These are phyloP conservation scores for Neurospora sublineolata DNA, from an alignment of 495 filamentous ascomycete genomes.

Conservation along the genomic window DNA sequence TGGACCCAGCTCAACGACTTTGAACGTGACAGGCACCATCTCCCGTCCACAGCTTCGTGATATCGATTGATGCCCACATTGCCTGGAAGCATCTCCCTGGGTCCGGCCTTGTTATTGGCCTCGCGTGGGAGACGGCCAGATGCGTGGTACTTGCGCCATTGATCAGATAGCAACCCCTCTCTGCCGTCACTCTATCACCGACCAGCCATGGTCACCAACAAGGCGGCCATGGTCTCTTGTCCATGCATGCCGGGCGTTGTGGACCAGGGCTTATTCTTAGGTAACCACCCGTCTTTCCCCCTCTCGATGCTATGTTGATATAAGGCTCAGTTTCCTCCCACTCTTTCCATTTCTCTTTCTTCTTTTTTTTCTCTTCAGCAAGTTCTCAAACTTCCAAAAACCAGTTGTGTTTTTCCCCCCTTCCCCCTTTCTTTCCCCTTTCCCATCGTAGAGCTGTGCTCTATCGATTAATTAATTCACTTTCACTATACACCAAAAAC, in stretches of 20 bases:
- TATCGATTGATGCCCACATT: slow-evolving; percentile 10
- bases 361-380: slow-evolving; percentile 56
- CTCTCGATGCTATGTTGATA: slow-evolving; percentile 25
- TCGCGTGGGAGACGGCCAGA: neutral
- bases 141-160: neutral
- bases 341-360: slow-evolving; percentile 18
- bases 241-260: neutral
- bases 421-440: slow-evolving; percentile 38
- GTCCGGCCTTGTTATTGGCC: slow-evolving; percentile 17
- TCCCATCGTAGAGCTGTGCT: slow-evolving; percentile 45
- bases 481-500: slow-evolving; percentile 25
- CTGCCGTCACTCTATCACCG: neutral
- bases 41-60: slow-evolving; percentile 12
- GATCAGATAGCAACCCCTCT: neutral
- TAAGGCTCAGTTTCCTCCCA: slow-evolving; percentile 34
- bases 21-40: slow-evolving; percentile 5
- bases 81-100: slow-evolving; percentile 1
- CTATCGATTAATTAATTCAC: slow-evolving; percentile 26
- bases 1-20: slow-evolving; percentile 2
- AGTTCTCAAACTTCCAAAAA: slow-evolving; percentile 59
- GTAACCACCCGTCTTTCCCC: slow-evolving; percentile 15
- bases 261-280: slow-evolving; percentile 5
- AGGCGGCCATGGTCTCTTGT: neutral
- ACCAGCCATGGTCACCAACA: neutral
- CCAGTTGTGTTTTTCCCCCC: slow-evolving; percentile 42